phyloP scores from a whole-genome alignment of 1,284 basidiomycete species.

The Inonotus hispidus region DNA sequence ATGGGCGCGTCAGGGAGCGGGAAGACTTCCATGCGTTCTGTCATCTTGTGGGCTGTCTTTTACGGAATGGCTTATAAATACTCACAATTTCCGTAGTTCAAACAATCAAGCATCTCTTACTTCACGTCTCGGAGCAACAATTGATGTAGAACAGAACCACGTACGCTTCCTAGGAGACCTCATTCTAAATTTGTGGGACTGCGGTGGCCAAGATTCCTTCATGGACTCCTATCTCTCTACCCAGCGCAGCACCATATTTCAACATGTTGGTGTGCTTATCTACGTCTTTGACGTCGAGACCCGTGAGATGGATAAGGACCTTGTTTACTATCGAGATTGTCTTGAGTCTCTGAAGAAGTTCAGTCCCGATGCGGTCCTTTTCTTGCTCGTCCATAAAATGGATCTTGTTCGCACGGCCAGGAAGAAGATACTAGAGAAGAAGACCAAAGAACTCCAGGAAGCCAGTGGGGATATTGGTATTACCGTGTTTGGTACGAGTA shows the following conservation, averaged over 20 bases:
- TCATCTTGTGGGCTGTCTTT: conserved; percentile 75
- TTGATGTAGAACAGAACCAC: conserved; percentile 97
- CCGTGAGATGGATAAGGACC: conserved; percentile 68
- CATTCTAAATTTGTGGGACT: conserved; percentile 96
- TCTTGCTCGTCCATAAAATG: conserved; percentile 97
- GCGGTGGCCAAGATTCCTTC: conserved; percentile 96
- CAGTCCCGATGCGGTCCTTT: conserved; percentile 80
- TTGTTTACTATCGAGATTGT: conserved; percentile 86
- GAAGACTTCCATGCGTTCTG: conserved; percentile 96
- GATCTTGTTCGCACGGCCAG: conserved; percentile 67
- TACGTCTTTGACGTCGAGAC: conserved; percentile 96
- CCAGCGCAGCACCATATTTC: conserved; percentile 90
- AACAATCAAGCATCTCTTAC: conserved; percentile 93
- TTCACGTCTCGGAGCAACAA: conserved; percentile 88
- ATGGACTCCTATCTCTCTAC: conserved; percentile 94
- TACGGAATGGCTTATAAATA: neutral
- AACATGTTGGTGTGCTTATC: conserved; percentile 93
- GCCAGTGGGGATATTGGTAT: conserved; percentile 55
- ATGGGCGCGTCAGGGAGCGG: conserved; percentile 93
- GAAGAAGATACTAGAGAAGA: conserved; percentile 57
- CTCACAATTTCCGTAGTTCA: conserved; percentile 48
- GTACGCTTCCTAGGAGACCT: conserved; percentile 95
- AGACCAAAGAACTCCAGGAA: conserved; percentile 60
- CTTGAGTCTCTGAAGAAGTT: conserved; percentile 72
- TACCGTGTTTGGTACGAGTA: conserved; percentile 89